Conservation (phyloP, 441 rosid genomes). For the Pelargonium citronellum region DNA sequence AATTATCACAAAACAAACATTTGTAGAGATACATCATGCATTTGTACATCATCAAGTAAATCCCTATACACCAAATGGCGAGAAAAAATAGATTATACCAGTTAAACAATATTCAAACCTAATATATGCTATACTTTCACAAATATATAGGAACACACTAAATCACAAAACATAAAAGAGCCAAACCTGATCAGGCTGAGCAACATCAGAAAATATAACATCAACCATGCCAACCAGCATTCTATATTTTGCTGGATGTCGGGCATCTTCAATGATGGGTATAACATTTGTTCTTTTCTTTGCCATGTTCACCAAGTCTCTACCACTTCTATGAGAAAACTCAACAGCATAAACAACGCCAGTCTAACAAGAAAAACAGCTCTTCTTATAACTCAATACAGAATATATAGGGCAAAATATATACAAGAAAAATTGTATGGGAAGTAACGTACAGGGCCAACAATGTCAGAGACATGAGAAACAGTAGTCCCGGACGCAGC, state of each 20-base stretch:
- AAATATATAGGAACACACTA: background rate
- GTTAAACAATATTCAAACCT: too few species aligned
- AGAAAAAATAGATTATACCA: too few species aligned
- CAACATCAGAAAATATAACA: slow-evolving; percentile 93
- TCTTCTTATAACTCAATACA: background rate
- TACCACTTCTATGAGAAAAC: slow-evolving; percentile 87
- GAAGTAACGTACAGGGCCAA: slow-evolving; percentile 62
- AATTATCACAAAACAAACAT: too few species aligned
- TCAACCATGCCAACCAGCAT: slow-evolving; percentile 97
- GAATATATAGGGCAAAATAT: background rate
- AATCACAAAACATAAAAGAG: background rate
- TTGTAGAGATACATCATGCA: too few species aligned
- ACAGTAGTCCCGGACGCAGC: slow-evolving; percentile 92
- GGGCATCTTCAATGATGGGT: slow-evolving; percentile 88
- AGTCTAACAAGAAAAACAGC: slow-evolving; percentile 29
- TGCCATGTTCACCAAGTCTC: slow-evolving; percentile 94
- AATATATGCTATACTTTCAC: too few species aligned
- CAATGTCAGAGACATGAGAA: slow-evolving; percentile 80
- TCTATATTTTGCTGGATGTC: slow-evolving; percentile 82
- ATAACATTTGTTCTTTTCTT: slow-evolving; percentile 79
- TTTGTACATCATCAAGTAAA: too few species aligned
- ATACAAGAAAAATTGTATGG: background rate
- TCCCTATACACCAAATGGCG: too few species aligned
- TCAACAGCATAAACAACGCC: slow-evolving; percentile 89
- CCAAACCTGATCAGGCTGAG: slow-evolving; percentile 92